Evolutionary conservation across 2,329 filamentous ascomycete genomes (phyloP), one percentile per base, ranked within the genome.

Genomic region (Pseudocercospora eumusae): DNA sequence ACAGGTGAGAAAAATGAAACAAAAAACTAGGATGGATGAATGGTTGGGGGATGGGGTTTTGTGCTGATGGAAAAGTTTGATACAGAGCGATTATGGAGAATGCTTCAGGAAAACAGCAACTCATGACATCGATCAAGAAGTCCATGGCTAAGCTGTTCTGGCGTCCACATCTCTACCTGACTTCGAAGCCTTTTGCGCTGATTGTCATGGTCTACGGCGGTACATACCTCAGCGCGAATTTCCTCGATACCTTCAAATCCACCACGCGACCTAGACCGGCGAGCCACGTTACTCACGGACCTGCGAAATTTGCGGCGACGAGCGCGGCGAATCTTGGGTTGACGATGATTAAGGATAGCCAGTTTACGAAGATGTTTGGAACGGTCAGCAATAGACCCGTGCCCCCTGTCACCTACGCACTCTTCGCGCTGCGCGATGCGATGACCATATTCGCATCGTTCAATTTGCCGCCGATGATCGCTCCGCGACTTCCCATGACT

Each of bases 391-490:
- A 76, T 27, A 69, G 79, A 53, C 66, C 80, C 64, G 88, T 96
- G 0, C 87, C 90, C 0, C 77, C 86, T 31, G 81, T 88, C 1
- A 90, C 88, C 8, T 95, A 92, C 77, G 80, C 83, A 0, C 85
- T 96, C 61, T 97, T 96, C 80, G 87, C 90, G 2, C 73, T 89
- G 59, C 87, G 93, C 69, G 93, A 97, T 78, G 91, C 88, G 77
- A 79, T 96, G 64, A 96, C 93, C 56, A 92, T 96, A 70, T 96
- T 96, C 75, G 92, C 92, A 4, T 91, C 87, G 11, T 98, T 97
- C 83, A 97, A 97, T 74, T 80, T 96, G 1, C 93, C 93, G 0
- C 85, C 91, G 0, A 73, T 95, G 1, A 81, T 97, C 9, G 91
- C 90, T 0, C 91, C 92, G 0, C 76, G 80, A 5, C 79, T 96